These are phyloP conservation scores for Wickerhamomyces alni DNA, from an alignment of 805 yeast species.

Conservation along the genomic window DNA sequence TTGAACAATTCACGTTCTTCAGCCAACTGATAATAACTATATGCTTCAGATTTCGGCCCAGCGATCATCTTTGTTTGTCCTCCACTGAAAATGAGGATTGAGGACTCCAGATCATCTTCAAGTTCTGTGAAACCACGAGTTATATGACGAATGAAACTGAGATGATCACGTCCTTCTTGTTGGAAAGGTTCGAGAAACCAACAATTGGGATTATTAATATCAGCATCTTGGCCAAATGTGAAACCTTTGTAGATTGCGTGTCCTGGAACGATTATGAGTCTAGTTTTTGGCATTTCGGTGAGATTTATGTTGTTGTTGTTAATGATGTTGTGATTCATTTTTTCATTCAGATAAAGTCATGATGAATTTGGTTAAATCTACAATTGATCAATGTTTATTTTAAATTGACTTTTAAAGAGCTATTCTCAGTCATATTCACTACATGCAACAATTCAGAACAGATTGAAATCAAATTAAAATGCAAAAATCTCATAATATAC, in stretches of 20 bases:
- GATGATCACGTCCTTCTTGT: constrained; percentile 60
- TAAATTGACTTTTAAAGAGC: too few species aligned
- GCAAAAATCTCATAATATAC: neutral
- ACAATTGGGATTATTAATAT: too few species aligned
- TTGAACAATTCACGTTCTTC: too few species aligned
- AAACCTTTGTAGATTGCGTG: constrained; percentile 40
- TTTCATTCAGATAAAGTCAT: too few species aligned
- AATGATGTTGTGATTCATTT: too few species aligned
- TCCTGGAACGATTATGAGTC: constrained; percentile 49
- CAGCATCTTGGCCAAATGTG: too few species aligned
- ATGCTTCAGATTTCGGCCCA: constrained; percentile 55
- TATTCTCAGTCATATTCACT: too few species aligned
- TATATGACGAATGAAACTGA: constrained; percentile 60
- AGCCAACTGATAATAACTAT: constrained; percentile 47
- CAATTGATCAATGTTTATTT: too few species aligned
- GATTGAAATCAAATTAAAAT: too few species aligned
- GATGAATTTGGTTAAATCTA: too few species aligned
- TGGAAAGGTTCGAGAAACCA: constrained; percentile 72
- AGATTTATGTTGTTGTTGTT: too few species aligned
- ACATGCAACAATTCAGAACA: too few species aligned
- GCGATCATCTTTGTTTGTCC: constrained; percentile 61
- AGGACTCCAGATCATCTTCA: constrained; percentile 24
- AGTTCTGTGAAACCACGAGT: constrained; percentile 34
- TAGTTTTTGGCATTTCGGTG: neutral
- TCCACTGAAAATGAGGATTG: constrained; percentile 47